Conservation (phyloP, 257 asterid species). For the Solanum piurae region DNA sequence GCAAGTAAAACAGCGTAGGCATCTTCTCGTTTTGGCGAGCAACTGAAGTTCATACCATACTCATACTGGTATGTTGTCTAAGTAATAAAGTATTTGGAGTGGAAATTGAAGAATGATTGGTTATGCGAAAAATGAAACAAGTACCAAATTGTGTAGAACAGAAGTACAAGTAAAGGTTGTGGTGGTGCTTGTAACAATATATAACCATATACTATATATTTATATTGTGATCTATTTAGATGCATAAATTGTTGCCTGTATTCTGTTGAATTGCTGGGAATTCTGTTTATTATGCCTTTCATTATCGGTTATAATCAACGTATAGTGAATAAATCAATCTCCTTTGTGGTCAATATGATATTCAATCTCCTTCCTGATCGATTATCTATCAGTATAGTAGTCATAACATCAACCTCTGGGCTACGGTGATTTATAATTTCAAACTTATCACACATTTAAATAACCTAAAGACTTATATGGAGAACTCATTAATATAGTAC, state of each 20-base stretch:
- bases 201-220: background rate
- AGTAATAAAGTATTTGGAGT: background rate
- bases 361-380: too few relatives aligned
- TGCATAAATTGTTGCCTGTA: background rate
- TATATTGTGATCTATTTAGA: background rate
- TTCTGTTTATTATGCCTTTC: background rate
- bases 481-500: background rate
- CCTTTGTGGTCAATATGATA: too few relatives aligned
- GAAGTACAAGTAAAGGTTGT: background rate
- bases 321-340: background rate
- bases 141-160: background rate
- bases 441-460: background rate
- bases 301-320: background rate
- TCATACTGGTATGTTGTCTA: background rate
- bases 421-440: background rate
- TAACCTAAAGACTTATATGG: background rate
- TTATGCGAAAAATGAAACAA: background rate
- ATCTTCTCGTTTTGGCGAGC: background rate
- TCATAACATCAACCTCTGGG: background rate
- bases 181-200: background rate
- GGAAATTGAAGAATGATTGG: background rate
- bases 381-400: too few relatives aligned
- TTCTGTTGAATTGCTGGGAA: background rate
- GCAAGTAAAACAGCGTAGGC: background rate
- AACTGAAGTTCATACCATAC: background rate